These are phyloP conservation scores for Aureobasidium sp. DNA, from an alignment of 2,329 filamentous ascomycete genomes.

Conservation along the genomic window DNA sequence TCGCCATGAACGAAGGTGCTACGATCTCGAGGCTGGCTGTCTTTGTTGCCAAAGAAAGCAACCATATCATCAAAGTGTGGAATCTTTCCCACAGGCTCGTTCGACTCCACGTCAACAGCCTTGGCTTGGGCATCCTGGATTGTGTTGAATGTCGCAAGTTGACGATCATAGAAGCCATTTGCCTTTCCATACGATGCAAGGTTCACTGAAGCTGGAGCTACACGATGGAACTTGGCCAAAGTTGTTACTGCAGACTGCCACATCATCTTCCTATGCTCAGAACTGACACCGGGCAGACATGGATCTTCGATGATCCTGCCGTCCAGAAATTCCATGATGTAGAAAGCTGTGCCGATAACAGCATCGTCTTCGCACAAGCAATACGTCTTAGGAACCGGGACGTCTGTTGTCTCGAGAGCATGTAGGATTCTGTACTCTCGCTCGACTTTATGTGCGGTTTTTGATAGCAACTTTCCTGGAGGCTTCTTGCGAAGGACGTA, in stretches of 20 bases:
- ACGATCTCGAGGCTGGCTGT: conserved; percentile 67
- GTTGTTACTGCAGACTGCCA: conserved; percentile 81
- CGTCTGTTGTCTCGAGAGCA: conserved; percentile 69
- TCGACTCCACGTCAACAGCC: conserved; percentile 68
- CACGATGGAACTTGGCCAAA: conserved; percentile 75
- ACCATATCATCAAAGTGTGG: conserved; percentile 78
- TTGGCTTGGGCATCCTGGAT: conserved; percentile 73
- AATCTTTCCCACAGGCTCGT: conserved; percentile 68
- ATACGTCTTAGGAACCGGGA: conserved; percentile 77
- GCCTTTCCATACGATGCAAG: conserved; percentile 67
- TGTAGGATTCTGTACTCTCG: conserved; percentile 88
- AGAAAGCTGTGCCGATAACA: conserved; percentile 85
- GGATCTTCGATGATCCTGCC: conserved; percentile 91
- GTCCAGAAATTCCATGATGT: conserved; percentile 93
- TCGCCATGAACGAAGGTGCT: conserved; percentile 84
- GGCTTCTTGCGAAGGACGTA: conserved; percentile 97
- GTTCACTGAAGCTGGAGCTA: conserved; percentile 59
- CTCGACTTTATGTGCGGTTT: conserved; percentile 93
- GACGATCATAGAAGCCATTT: conserved; percentile 74
- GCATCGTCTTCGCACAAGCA: conserved; percentile 76
- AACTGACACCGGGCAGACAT: conserved; percentile 63
- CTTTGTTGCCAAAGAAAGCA: conserved; percentile 64
- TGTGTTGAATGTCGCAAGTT: conserved; percentile 73
- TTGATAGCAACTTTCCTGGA: conserved; percentile 85
- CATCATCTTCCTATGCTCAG: conserved; percentile 66